A percentile compares a stretch with the other conserved stretches of the same genome.
phyloP scores from a whole-genome alignment of 2,329 filamentous ascomycete genomes.

The Aspergillus aculeatus region DNA sequence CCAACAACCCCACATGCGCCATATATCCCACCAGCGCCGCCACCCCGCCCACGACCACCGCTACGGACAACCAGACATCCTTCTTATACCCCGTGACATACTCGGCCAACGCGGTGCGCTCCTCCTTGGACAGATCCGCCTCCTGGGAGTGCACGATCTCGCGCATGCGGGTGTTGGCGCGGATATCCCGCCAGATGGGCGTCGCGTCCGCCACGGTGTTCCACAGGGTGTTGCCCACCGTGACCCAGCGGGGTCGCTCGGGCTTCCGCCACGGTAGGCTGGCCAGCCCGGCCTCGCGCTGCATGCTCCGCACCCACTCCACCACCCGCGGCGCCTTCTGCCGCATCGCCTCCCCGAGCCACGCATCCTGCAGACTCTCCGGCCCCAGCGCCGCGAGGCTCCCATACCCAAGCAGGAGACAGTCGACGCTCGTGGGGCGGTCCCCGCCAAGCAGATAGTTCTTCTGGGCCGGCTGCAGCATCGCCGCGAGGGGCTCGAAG shows the following conservation, averaged over 20 bases:
- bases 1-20: conserved; percentile 32
- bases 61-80: conserved; percentile 39
- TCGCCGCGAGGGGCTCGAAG: conserved; percentile 66
- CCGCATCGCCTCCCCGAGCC: conserved; percentile 59
- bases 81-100: conserved; percentile 28
- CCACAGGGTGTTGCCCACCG: conserved; percentile 36
- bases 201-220: conserved; percentile 37
- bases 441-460: conserved; percentile 54
- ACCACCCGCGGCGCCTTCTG: conserved; percentile 49
- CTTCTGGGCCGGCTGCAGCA: conserved; percentile 48
- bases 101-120: conserved; percentile 27
- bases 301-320: conserved; percentile 32
- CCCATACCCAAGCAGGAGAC: conserved; percentile 76
- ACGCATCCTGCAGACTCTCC: conserved; percentile 57
- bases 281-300: conserved; percentile 6
- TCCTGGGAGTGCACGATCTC: conserved; percentile 28
- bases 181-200: conserved; percentile 38
- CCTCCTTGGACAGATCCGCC: conserved; percentile 23
- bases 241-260: conserved; percentile 31
- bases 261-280: conserved; percentile 39
- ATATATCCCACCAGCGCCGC: conserved; percentile 40
- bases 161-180: conserved; percentile 39
- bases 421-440: conserved; percentile 68
- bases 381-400: conserved; percentile 65
- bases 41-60: conserved; percentile 34